A percentile compares a stretch with the other conserved stretches of the same genome.
phyloP scores from a whole-genome alignment of 2,329 filamentous ascomycete genomes.

The Cytospora mali region DNA sequence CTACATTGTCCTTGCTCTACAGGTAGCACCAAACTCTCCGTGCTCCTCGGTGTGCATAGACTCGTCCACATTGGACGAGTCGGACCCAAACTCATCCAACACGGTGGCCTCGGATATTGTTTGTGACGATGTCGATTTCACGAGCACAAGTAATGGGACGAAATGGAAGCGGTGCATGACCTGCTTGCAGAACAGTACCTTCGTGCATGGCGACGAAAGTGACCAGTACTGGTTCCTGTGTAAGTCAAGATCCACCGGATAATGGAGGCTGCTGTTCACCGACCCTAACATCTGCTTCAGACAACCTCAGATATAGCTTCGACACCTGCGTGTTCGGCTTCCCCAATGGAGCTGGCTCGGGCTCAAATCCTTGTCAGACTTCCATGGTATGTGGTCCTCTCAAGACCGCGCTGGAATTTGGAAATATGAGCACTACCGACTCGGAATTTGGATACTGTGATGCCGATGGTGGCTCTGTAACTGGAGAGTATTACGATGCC shows the following conservation, averaged over 20 bases:
- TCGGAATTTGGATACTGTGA: conserved; percentile 29
- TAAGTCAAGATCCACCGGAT: conserved; percentile 39
- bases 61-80: conserved; percentile 42
- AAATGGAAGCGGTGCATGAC: conserved; percentile 54
- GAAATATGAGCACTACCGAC: conserved; percentile 32
- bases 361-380: conserved; percentile 53
- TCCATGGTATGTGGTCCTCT: conserved; percentile 54
- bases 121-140: conserved; percentile 50
- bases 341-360: conserved; percentile 49
- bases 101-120: conserved; percentile 49
- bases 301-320: conserved; percentile 57
- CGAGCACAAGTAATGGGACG: conserved; percentile 41
- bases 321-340: conserved; percentile 56
- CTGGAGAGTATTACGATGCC: conserved; percentile 38
- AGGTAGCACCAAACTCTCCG: conserved; percentile 57
- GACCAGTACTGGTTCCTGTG: conserved; percentile 61
- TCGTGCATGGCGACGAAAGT: conserved; percentile 49
- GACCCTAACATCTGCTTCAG: conserved; percentile 36
- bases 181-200: conserved; percentile 56
- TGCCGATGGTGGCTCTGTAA: conserved; percentile 42
- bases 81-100: conserved; percentile 50
- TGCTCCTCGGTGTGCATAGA: conserved; percentile 55
- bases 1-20: conserved; percentile 43
- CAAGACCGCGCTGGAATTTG: conserved; percentile 43
- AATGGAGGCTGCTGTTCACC: background rate